phyloP scores from a whole-genome alignment of 345 rosid species.

The Sonneratia caseolaris region DNA sequence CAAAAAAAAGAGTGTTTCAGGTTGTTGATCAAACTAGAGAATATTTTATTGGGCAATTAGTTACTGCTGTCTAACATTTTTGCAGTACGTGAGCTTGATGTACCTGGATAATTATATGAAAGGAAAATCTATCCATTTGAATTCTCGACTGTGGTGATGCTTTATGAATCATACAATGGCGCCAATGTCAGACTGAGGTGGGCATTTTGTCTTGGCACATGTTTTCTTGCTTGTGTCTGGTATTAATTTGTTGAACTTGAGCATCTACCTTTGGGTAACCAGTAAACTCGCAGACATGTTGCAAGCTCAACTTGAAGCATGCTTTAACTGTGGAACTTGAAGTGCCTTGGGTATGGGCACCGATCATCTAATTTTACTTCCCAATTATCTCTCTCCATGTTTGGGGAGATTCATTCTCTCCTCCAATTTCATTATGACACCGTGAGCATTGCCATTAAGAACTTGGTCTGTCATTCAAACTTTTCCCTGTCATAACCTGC shows the following conservation, averaged over 20 bases:
- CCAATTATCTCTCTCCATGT: neutral
- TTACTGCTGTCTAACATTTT: neutral
- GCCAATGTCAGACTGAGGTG: slow-evolving; percentile 49
- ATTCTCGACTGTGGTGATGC: slow-evolving; percentile 51
- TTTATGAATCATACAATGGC: slow-evolving; percentile 45
- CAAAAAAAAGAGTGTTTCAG: neutral
- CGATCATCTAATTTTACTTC: too few species aligned
- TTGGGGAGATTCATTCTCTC: neutral
- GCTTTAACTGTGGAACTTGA: neutral
- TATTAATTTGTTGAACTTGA: neutral
- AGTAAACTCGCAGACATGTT: neutral
- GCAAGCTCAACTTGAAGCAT: neutral
- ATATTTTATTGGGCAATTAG: neutral
- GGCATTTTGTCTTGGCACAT: neutral
- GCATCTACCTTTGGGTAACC: neutral
- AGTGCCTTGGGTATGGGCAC: neutral
- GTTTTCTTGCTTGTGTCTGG: neutral
- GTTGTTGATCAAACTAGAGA: neutral
- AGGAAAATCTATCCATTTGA: slow-evolving; percentile 48
- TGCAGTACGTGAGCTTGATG: slow-evolving; percentile 41
- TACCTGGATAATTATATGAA: slow-evolving; percentile 39
- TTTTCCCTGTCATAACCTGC: too few species aligned
- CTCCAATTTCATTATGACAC: neutral
- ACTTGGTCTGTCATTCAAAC: neutral
- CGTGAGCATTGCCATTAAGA: neutral